Conservation (phyloP, 2,329 filamentous ascomycete genomes). For the Aspergillus felis region DNA sequence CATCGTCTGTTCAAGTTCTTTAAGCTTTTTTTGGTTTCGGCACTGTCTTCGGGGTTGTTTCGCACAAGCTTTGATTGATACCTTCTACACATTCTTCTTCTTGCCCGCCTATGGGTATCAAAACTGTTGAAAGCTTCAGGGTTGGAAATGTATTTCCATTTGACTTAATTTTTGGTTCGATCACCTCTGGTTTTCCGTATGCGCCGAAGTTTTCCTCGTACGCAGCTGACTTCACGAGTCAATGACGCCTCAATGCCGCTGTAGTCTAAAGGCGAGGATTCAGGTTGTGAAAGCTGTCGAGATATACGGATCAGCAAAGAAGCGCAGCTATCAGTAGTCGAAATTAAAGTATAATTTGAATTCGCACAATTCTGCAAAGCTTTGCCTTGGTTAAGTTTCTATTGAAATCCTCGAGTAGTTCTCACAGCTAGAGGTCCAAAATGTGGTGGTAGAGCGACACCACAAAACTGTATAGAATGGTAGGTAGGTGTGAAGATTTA, state of each 20-base stretch:
- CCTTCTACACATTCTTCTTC: constrained; percentile 24
- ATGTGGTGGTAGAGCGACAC: background rate
- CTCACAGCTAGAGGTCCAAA: background rate
- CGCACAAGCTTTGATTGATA: constrained; percentile 29
- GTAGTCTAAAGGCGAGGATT: background rate
- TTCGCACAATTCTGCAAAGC: background rate
- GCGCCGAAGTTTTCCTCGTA: background rate
- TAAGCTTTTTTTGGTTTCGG: constrained; percentile 16
- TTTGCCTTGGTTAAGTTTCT: background rate
- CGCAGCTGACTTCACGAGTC: constrained; percentile 3
- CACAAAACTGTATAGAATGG: no score
- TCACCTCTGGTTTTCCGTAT: constrained; percentile 15
- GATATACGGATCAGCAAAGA: background rate
- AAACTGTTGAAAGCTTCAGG: constrained; percentile 25
- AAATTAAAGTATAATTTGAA: no score
- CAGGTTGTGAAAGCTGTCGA: background rate
- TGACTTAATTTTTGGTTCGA: constrained; percentile 21
- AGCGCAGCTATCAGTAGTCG: no score
- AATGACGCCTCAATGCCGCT: background rate
- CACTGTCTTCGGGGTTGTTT: constrained; percentile 22
- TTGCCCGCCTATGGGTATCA: constrained; percentile 18
- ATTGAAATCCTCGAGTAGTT: background rate
- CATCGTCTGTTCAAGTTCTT: constrained; percentile 20
- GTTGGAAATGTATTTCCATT: constrained; percentile 19
- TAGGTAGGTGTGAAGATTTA: background rate